These are phyloP conservation scores for Crithidia expoeki DNA, from an alignment of 208 protist genomes.

Conservation along the genomic window DNA sequence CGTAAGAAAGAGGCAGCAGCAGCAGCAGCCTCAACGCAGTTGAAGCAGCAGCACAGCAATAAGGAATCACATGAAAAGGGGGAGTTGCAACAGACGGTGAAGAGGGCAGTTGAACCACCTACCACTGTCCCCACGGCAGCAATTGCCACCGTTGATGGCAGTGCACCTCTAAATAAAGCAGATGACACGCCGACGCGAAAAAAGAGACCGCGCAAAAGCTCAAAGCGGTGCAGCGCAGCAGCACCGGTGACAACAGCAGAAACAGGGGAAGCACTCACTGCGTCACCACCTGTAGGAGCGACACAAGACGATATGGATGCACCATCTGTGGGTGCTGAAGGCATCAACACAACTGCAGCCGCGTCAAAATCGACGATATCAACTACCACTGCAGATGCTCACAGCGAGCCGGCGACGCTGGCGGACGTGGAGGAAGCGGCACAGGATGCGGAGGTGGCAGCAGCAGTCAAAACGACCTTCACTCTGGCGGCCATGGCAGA, in stretches of 20 bases:
- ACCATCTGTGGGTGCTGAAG: not conserved
- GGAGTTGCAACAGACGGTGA: not conserved
- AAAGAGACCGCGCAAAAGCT: not conserved
- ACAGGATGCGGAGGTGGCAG: conserved; percentile 15
- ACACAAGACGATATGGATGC: not conserved
- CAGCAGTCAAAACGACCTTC: conserved; percentile 2
- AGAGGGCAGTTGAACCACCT: not conserved
- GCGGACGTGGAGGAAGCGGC: conserved; percentile 6
- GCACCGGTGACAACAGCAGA: not conserved
- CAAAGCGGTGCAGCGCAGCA: not conserved
- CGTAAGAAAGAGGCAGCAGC: not conserved
- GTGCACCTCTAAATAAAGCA: not conserved
- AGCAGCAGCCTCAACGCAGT: not conserved
- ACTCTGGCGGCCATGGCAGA: conserved; percentile 6
- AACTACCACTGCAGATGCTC: not conserved
- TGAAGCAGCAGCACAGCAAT: too few relatives aligned
- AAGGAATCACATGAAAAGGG: too few relatives aligned
- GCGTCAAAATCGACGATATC: not conserved
- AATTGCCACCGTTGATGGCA: not conserved
- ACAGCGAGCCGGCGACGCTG: not conserved
- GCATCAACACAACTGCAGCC: not conserved
- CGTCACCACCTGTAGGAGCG: not conserved
- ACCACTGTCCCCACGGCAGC: not conserved
- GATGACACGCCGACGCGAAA: not conserved
- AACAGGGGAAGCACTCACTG: not conserved